These are phyloP conservation scores for Desmodesmus armatus DNA, from an alignment of 139 green algal genomes.

Conservation along the genomic window DNA sequence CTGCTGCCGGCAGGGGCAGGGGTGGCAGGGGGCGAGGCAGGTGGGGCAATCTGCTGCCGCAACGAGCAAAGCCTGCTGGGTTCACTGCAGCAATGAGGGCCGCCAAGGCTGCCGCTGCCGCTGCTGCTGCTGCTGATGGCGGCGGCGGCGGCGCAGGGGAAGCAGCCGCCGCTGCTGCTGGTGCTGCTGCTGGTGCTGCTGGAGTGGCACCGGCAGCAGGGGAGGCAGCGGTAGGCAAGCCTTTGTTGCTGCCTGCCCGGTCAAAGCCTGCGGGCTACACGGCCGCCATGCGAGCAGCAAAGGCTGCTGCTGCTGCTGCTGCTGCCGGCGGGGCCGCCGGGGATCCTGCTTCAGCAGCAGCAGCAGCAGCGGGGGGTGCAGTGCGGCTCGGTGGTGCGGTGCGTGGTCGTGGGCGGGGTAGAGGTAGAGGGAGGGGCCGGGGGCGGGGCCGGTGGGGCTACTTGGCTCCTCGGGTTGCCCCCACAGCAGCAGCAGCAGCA, in stretches of 20 bases:
- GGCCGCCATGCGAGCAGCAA: neutral
- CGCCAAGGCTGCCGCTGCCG: conserved; percentile 1
- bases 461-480: too few species aligned
- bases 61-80: too few species aligned
- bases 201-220: neutral
- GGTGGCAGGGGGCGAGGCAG: neutral
- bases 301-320: neutral
- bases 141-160: neutral
- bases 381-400: too few species aligned
- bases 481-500: conserved; percentile 26
- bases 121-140: conserved; percentile 14
- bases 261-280: neutral
- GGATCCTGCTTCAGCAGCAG: conserved; percentile 26
- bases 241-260: neutral
- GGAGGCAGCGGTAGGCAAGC: too few species aligned
- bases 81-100: too few species aligned
- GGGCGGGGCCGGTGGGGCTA: too few species aligned
- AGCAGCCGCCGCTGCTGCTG: neutral
- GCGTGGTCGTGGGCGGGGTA: too few species aligned
- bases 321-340: conserved; percentile 11
- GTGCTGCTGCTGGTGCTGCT: conserved; percentile 14
- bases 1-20: too few species aligned
- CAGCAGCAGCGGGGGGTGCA: conserved; percentile 17
- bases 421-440: too few species aligned
- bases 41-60: neutral